Base-by-base conservation (phyloP, 2,329 filamentous ascomycete genomes). In the Colletotrichum noveboracense region DNA sequence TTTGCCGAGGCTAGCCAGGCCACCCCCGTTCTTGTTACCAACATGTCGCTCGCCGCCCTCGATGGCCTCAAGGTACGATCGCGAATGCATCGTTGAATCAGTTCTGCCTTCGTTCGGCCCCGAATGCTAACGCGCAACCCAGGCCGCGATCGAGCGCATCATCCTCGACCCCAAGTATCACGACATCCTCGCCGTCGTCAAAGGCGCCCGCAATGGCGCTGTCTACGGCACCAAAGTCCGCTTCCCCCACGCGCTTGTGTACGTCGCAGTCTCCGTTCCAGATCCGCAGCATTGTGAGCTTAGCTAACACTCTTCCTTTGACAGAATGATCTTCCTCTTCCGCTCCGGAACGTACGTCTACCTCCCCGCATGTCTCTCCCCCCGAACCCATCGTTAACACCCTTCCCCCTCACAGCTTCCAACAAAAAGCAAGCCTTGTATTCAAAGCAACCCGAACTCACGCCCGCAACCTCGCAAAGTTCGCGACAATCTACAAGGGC, bases 221-320 rank as follows among this genome's bases (percentile, higher is more conserved):
- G 95, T 99, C 78, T 99, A 99, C 87, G 97, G 97, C 76, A 93
- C 95, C 81, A 98, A 98, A 91, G 95, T 99, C 85, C 96, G 97
- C 78, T 98, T 99, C 87, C 97, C 97, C 78, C 97, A 99, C 87
- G 97, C 97, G 76, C 91, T 99, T 79, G 97, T 99, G 88, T 90
- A 85, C 77, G 88, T 78, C 16, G 48, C 32, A 62, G 66, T 67
- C 13, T 21, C 12, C 30, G 87, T 78, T 13, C 38, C 30, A 60
- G 26, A 68, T 67, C 24, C 10, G 21, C 26, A 24, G 6, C 8
- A 24, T 21, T 3, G 18, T 5, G 5, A 30, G n/a, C 65, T 43
- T 66, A n/a, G 52, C 75, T 78, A 60, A 77, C 43, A 14, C 10
- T 8, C 10, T 9, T 7, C 18, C 14, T 24, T 6, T 69, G 28